Evolutionary conservation across 2,329 filamentous ascomycete genomes (phyloP).

Genomic region (Fusarium bactridioides): DNA sequence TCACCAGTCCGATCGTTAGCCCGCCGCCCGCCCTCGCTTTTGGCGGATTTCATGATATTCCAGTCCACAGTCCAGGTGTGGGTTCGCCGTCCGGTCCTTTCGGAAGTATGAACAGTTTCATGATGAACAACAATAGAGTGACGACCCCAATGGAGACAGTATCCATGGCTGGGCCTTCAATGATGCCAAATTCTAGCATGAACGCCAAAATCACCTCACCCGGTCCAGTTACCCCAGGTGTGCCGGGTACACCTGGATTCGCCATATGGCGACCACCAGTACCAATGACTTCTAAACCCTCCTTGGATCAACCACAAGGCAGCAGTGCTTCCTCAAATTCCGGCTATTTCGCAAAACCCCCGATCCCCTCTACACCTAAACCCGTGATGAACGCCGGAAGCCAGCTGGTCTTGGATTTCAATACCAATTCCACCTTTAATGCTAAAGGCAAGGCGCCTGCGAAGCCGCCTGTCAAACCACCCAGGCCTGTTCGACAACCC

Average conservation of each 20-base stretch:
- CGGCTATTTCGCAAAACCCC: slow-evolving; percentile 49
- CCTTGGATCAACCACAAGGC: slow-evolving; percentile 32
- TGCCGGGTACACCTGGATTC: slow-evolving; percentile 49
- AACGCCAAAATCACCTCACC: slow-evolving; percentile 33
- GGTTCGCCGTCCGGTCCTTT: slow-evolving; percentile 42
- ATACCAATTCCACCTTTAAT: slow-evolving; percentile 42
- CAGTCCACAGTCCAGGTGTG: slow-evolving; percentile 41
- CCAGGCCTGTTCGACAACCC: slow-evolving; percentile 38
- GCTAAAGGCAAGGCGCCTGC: slow-evolving; percentile 47
- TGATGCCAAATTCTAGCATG: slow-evolving; percentile 36
- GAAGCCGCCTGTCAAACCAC: slow-evolving; percentile 45
- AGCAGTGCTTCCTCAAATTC: slow-evolving; percentile 31
- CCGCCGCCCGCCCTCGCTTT: slow-evolving; percentile 44
- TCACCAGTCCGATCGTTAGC: slow-evolving; percentile 46
- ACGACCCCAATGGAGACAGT: slow-evolving; percentile 39
- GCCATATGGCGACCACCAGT: slow-evolving; percentile 50
- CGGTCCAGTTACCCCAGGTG: slow-evolving; percentile 22
- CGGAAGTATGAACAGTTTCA: slow-evolving; percentile 47
- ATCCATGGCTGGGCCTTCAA: slow-evolving; percentile 37
- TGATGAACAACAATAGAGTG: slow-evolving; percentile 41
- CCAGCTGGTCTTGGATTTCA: slow-evolving; percentile 50
- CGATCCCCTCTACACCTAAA: slow-evolving; percentile 51
- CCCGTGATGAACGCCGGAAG: slow-evolving; percentile 46
- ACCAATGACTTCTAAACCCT: slow-evolving; percentile 38
- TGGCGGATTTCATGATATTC: slow-evolving; percentile 45